phyloP scores from a whole-genome alignment of 2,329 filamentous ascomycete genomes.

The Zymoseptoria tritici region DNA sequence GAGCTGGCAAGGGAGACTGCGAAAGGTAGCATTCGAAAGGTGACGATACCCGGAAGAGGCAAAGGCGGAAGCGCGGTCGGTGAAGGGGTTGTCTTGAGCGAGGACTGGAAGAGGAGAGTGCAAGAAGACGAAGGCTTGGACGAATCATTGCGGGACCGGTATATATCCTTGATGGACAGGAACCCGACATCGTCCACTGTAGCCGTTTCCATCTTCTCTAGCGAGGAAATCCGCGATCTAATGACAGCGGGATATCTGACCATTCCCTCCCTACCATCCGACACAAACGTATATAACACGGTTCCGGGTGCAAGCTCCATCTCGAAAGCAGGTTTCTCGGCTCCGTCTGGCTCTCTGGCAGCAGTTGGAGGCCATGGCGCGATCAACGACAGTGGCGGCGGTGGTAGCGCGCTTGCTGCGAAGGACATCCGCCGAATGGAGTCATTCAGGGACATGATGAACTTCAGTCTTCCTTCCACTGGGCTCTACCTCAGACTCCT shows the following conservation, averaged over 20 bases:
- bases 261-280: constrained; percentile 42
- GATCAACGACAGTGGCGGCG: constrained; percentile 57
- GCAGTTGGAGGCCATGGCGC: constrained; percentile 63
- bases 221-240: constrained; percentile 49
- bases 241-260: constrained; percentile 59
- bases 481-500: constrained; percentile 62
- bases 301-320: constrained; percentile 43
- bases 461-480: constrained; percentile 59
- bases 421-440: constrained; percentile 20
- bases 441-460: constrained; percentile 28
- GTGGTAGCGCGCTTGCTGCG: constrained; percentile 30
- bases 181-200: constrained; percentile 45
- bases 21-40: constrained; percentile 51
- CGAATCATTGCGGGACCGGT: constrained; percentile 43
- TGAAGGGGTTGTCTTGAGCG: constrained; percentile 55
- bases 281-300: constrained; percentile 37
- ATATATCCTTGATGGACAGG: constrained; percentile 45
- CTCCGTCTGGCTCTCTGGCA: constrained; percentile 60
- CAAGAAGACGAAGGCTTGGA: constrained; percentile 16
- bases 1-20: constrained; percentile 56
- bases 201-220: constrained; percentile 35
- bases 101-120: constrained; percentile 45
- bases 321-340: constrained; percentile 52
- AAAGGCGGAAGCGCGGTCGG: constrained; percentile 51
- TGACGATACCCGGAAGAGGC: constrained; percentile 56